Base-by-base conservation (phyloP, 306 rosid genomes). In the Sicyos baderoa region DNA sequence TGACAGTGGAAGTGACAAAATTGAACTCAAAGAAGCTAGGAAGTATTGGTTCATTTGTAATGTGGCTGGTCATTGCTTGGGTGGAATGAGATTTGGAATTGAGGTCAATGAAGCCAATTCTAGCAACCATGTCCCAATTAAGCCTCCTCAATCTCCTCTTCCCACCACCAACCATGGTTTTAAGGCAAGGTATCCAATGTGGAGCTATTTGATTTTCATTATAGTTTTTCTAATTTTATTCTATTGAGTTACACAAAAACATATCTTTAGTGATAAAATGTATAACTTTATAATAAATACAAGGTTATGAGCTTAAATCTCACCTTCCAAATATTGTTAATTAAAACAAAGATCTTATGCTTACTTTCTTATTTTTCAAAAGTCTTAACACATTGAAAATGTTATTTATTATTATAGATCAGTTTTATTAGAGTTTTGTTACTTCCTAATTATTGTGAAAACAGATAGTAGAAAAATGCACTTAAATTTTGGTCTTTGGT, bases 31-130 rank as follows among this genome's bases (percentile, higher is more conserved):
- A n/a, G 23, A 81, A 54, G 79, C 75, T 15, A 81, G 70, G 69
- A 75, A 74, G 14, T 75, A 75, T 59, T 81, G 79, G 84, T 81
- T 81, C 73, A 71, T 81, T 49, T 81, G 84, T 40, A 58, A 74
- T 32, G 61, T 81, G 7, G 40, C 5, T 10, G 84, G 81, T 0
- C 84, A 81, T 74, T 81, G 84, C 62, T 67, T 81, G 22, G 79
- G 76, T 15, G 84, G 81, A 40, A 81, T 77, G 84, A 77, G 76
- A 54, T 74, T 81, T 44, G 17, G 72, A 6, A 51, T 81, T 50
- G 74, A 65, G 15, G 84, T 74, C 6, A 65, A 74, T 51, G 35
- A 58, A 57, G 3, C 69, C 32, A 68, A 21, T 47, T 27, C 80
- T 32, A 50, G 23, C 13, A 40, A 1, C 18, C 49, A 50, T 18